Evolutionary conservation across 2,329 filamentous ascomycete species (phyloP).

Genomic region (Xylaria sp.): DNA sequence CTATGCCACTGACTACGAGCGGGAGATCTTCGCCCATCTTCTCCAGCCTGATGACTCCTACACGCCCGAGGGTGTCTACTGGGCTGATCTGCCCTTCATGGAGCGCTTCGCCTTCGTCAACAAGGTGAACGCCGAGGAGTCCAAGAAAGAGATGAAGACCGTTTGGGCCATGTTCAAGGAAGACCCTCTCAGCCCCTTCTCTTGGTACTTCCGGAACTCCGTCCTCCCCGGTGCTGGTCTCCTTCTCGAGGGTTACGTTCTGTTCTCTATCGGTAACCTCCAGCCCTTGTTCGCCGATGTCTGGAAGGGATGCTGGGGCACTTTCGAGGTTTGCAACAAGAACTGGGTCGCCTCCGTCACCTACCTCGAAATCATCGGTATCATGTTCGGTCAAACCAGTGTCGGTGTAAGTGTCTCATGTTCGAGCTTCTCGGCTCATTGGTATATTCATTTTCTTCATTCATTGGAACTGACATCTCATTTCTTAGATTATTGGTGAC

Average conservation of each 20-base stretch:
- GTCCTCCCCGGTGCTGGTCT: slow-evolving; percentile 89
- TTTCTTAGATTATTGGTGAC: slow-evolving; percentile 48
- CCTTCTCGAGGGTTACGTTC: slow-evolving; percentile 87
- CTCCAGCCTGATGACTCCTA: slow-evolving; percentile 87
- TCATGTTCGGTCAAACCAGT: slow-evolving; percentile 86
- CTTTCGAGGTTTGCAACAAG: slow-evolving; percentile 58
- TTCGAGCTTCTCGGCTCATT: neutral
- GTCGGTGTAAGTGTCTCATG: slow-evolving; percentile 60
- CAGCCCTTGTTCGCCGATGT: slow-evolving; percentile 71
- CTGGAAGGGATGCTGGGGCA: slow-evolving; percentile 75
- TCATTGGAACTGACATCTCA: slow-evolving; percentile 14
- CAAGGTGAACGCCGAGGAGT: slow-evolving; percentile 66
- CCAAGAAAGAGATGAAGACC: slow-evolving; percentile 57
- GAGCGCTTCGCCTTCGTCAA: slow-evolving; percentile 71
- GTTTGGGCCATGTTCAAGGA: slow-evolving; percentile 79
- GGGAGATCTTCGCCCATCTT: slow-evolving; percentile 66
- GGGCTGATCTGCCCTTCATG: slow-evolving; percentile 74
- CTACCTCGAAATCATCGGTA: slow-evolving; percentile 89
- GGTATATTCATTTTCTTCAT: neutral
- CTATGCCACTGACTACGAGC: slow-evolving; percentile 46
- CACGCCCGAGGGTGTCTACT: slow-evolving; percentile 77
- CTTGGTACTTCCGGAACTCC: slow-evolving; percentile 84
- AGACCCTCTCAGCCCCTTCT: slow-evolving; percentile 77
- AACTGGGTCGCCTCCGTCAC: slow-evolving; percentile 82
- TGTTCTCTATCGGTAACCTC: slow-evolving; percentile 95